Base-by-base conservation (phyloP, 1,139 yeast species). In the Yamadazyma blattariae region DNA sequence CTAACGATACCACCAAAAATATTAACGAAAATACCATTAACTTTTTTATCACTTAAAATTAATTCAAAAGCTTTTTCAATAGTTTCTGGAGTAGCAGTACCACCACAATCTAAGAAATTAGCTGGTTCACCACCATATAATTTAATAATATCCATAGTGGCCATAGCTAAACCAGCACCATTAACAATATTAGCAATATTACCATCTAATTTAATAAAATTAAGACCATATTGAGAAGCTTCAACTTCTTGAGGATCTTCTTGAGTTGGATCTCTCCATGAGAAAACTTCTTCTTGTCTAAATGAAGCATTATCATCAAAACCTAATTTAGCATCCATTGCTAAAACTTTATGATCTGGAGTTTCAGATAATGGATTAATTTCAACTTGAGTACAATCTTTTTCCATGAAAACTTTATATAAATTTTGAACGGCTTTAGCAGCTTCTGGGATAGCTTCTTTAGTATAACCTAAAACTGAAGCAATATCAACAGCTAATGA, bases 151-250 rank as follows among this genome's bases (percentile, higher is more conserved):
- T 92, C 99, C 97, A 92, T 90, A 50, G 99, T 92, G 56, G 99
- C 98, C 99, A 92, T 92, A 56, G 99, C 99, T 59, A 92, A 80
- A 68, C 99, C 99, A 40, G 99, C 99, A 74, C 99, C 99, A 67
- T 92, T 92, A 61, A 92, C 99, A 48, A 92, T 77, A 75, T 96
- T 92, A 57, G 98, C 99, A 59, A 92, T 90, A 76, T 88, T 87
- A 67, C 98, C 99, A 61, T 92, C 95, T 60, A 92, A 82, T 74
- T 94, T 92, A 74, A 92, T 94, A 65, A 92, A 94, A 75, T 92
- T 92, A 61, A 92, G 79, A 54, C 90, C 95, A 59, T 82, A 84
- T 64, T 86, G 71, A 54, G 94, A 75, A 47, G 98, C 98, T 64
- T 80, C 84, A 51, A 86, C 88, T 71, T 92, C 98, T 64, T 90